Percentiles rank a stretch among this genome's conserved stretches.
These are phyloP conservation scores for Capillidium heterosporum DNA, from an alignment of 371 early-diverging fungal genomes.

Conservation along the genomic window DNA sequence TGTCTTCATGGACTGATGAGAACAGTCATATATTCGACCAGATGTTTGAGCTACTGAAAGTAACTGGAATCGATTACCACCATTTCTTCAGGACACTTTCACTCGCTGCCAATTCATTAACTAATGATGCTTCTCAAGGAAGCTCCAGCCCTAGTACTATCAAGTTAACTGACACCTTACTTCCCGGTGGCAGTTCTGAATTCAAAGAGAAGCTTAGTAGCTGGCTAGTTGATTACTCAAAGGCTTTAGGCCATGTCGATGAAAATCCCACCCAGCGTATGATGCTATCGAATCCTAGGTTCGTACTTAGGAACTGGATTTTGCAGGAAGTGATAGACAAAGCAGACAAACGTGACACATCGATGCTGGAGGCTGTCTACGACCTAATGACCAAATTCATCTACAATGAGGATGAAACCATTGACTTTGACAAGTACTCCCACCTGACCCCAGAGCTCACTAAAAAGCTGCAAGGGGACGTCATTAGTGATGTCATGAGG, in stretches of 20 bases:
- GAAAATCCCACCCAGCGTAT: background rate
- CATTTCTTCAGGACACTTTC: conserved; percentile 45
- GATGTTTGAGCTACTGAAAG: conserved; percentile 39
- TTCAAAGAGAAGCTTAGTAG: background rate
- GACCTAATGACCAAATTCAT: conserved; percentile 28
- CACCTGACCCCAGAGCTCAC: background rate
- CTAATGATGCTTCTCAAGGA: background rate
- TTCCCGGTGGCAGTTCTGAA: background rate
- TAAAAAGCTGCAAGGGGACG: background rate
- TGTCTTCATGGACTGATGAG: conserved; percentile 17
- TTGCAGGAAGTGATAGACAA: conserved; percentile 36
- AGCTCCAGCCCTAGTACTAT: background rate
- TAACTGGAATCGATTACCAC: conserved; percentile 44
- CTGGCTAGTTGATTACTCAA: conserved; percentile 5
- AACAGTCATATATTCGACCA: conserved; percentile 37
- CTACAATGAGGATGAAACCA: conserved; percentile 17
- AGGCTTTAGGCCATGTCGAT: too few relatives aligned
- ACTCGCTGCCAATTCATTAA: background rate
- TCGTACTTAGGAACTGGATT: conserved; percentile 55
- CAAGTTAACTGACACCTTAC: background rate
- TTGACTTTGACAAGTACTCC: background rate
- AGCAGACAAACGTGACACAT: conserved; percentile 14
- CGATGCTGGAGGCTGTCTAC: conserved; percentile 25
- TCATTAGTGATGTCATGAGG: background rate
- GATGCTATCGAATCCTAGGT: conserved; percentile 30